phyloP scores from a whole-genome alignment of 2,329 filamentous ascomycete species.

The Pseudogymnoascus sp. region DNA sequence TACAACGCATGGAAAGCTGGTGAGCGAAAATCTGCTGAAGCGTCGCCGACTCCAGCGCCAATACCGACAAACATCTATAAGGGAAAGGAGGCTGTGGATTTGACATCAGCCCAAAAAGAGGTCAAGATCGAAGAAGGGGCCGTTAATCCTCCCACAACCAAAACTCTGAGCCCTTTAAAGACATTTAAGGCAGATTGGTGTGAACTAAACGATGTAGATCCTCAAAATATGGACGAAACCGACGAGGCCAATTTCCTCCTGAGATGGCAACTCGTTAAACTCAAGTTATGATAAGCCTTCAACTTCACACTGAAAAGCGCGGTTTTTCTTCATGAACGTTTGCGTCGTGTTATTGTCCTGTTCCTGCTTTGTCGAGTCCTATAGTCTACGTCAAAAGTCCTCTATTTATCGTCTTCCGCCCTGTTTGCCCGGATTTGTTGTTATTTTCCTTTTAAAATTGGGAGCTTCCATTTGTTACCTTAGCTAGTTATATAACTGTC shows the following conservation, averaged over 20 bases:
- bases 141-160: background rate
- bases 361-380: background rate
- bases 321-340: background rate
- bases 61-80: background rate
- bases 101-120: background rate
- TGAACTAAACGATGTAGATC: background rate
- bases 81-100: background rate
- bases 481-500: background rate
- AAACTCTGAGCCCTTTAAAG: background rate
- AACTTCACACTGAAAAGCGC: background rate
- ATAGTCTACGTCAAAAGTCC: background rate
- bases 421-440: background rate
- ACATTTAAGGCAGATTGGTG: background rate
- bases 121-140: background rate
- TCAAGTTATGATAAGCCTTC: background rate
- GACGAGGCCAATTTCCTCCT: background rate
- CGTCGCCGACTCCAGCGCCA: background rate
- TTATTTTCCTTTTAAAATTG: background rate
- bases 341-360: background rate
- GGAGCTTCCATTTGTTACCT: background rate
- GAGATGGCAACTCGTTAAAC: background rate
- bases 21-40: conserved; percentile 1
- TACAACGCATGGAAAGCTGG: background rate
- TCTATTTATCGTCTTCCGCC: background rate
- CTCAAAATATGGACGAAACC: background rate